These are phyloP conservation scores for Lachancea sp. DNA, from an alignment of 805 yeast species.

Conservation along the genomic window DNA sequence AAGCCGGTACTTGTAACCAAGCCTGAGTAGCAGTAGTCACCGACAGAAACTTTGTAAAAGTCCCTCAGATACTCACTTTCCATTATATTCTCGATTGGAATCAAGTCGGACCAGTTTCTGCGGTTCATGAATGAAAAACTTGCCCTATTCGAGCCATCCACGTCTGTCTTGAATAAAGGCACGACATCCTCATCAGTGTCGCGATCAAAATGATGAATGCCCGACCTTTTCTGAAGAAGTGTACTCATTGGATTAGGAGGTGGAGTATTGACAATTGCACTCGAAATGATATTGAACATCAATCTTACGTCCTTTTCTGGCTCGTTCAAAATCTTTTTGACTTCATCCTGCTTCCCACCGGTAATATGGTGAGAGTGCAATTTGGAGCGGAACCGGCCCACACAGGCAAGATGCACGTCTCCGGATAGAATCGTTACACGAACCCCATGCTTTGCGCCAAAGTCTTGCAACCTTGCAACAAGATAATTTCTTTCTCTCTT, in stretches of 20 bases:
- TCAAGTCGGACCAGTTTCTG: constrained; percentile 68
- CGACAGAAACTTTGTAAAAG: constrained; percentile 10
- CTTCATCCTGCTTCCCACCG: constrained; percentile 33
- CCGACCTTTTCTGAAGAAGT: constrained; percentile 60
- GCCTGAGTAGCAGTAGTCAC: constrained; percentile 24
- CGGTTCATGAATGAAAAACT: constrained; percentile 45
- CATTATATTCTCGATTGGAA: constrained; percentile 42
- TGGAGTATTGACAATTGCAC: constrained; percentile 89
- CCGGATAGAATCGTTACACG: constrained; percentile 85
- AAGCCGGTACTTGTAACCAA: constrained; percentile 18
- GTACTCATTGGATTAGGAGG: constrained; percentile 85
- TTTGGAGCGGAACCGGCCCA: constrained; percentile 68
- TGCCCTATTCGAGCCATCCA: constrained; percentile 47
- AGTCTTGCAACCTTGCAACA: constrained; percentile 52
- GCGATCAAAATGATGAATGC: constrained; percentile 58
- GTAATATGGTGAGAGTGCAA: constrained; percentile 39
- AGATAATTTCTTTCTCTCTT: constrained; percentile 76
- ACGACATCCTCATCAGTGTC: constrained; percentile 74
- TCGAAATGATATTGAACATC: constrained; percentile 76
- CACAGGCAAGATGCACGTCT: constrained; percentile 85
- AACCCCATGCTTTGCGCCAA: constrained; percentile 57
- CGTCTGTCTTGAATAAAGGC: constrained; percentile 59
- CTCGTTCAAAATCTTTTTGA: constrained; percentile 35
- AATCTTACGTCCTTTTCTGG: constrained; percentile 71
- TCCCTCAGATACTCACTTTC: constrained; percentile 15